A percentile compares a stretch with the other conserved stretches of the same genome.
Evolutionary conservation across 2,329 filamentous ascomycete species (phyloP).

Genomic region (Fonsecaea nubica): DNA sequence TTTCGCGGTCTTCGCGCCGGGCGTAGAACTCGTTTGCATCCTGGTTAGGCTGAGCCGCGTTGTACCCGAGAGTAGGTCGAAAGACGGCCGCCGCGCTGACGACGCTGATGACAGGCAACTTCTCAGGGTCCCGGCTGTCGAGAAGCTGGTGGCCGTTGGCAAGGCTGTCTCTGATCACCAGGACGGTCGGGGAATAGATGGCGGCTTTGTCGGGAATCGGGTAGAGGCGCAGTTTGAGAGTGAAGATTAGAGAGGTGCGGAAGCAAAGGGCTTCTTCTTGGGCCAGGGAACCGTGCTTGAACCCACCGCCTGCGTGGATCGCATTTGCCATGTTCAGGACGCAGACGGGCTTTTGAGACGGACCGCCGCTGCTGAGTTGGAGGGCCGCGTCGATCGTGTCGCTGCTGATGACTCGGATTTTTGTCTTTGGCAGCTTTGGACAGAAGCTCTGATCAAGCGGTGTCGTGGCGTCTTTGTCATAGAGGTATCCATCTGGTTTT

Average conservation of each 20-base stretch:
- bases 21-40: constrained; percentile 47
- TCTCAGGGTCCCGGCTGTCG: constrained; percentile 44
- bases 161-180: constrained; percentile 63
- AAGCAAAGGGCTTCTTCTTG: constrained; percentile 75
- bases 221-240: constrained; percentile 57
- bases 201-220: constrained; percentile 59
- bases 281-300: constrained; percentile 65
- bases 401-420: constrained; percentile 60
- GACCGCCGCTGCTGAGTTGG: constrained; percentile 42
- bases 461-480: constrained; percentile 45
- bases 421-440: constrained; percentile 48
- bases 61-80: constrained; percentile 44
- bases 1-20: constrained; percentile 53
- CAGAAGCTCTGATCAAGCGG: constrained; percentile 52
- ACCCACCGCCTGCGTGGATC: constrained; percentile 66
- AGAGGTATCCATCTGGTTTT: constrained; percentile 50
- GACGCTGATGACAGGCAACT: constrained; percentile 62
- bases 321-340: constrained; percentile 72
- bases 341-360: constrained; percentile 53
- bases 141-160: constrained; percentile 57
- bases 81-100: constrained; percentile 66
- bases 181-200: constrained; percentile 66
- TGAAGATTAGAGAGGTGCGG: constrained; percentile 57
- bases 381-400: constrained; percentile 67
- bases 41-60: constrained; percentile 9